Conservation (phyloP, 169 alveolate species). For the Cryptosporidium felis region DNA sequence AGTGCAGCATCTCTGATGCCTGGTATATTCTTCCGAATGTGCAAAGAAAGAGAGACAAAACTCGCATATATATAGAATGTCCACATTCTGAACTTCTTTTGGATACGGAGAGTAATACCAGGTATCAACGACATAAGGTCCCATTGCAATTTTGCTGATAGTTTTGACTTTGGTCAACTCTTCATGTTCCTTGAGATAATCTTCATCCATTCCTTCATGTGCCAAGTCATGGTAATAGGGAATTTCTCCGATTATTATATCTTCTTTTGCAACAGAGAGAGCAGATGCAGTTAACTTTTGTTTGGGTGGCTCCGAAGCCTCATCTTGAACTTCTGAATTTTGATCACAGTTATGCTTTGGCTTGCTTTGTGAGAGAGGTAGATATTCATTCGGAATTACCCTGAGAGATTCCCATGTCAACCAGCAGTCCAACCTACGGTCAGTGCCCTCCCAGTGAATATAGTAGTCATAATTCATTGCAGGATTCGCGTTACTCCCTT, state of each 20-base stretch:
- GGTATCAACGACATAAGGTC: conserved; percentile 91
- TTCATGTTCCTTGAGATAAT: conserved; percentile 91
- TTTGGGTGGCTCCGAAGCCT: background rate
- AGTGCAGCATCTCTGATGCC: conserved; percentile 88
- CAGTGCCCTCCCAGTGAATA: conserved; percentile 88
- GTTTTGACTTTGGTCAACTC: conserved; percentile 93
- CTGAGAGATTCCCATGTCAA: conserved; percentile 82
- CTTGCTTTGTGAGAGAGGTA: conserved; percentile 35
- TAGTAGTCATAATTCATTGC: conserved; percentile 84
- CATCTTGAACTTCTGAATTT: background rate
- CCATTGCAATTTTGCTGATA: conserved; percentile 91
- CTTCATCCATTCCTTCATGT: conserved; percentile 92
- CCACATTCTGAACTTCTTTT: conserved; percentile 91
- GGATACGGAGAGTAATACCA: conserved; percentile 99
- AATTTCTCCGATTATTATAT: conserved; percentile 40
- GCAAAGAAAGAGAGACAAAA: conserved; percentile 91
- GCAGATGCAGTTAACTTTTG: conserved; percentile 23
- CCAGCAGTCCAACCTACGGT: conserved; percentile 89
- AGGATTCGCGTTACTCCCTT: conserved; percentile 12
- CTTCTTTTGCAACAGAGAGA: conserved; percentile 42
- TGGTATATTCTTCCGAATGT: conserved; percentile 80
- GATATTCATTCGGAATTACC: conserved; percentile 63
- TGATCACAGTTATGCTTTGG: conserved; percentile 29
- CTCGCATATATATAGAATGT: conserved; percentile 92
- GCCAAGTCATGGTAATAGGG: conserved; percentile 69